Percentiles rank a stretch among this genome's conserved stretches.
These are phyloP conservation scores for Wickerhamiella slavikovae DNA, from an alignment of 805 yeast genomes.

Conservation along the genomic window DNA sequence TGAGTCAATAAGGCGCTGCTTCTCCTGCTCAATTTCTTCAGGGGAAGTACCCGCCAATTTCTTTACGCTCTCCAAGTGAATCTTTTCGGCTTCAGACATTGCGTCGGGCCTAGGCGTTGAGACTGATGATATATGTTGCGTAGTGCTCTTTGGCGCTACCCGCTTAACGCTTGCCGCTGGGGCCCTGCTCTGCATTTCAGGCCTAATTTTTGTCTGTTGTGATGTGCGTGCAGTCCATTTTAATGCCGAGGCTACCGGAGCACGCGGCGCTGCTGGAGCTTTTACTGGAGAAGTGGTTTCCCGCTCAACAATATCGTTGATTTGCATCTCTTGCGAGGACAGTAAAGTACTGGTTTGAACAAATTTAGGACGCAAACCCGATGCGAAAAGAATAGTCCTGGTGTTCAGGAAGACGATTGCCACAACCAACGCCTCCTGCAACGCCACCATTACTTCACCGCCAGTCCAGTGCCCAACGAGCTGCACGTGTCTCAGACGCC, in stretches of 20 bases:
- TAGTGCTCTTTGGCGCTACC: background rate
- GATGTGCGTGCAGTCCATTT: background rate
- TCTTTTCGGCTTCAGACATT: conserved; percentile 45
- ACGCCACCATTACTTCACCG: no score
- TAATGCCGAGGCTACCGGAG: background rate
- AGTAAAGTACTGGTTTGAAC: no score
- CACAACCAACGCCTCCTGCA: no score
- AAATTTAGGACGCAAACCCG: no score
- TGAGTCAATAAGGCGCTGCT: conserved; percentile 41
- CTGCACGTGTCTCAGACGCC: no score
- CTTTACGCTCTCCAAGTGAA: conserved; percentile 56
- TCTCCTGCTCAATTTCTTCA: conserved; percentile 42
- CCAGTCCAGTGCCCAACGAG: no score
- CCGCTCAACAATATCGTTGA: conserved; percentile 12
- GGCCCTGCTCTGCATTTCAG: background rate
- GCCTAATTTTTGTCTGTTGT: background rate
- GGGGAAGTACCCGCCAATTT: conserved; percentile 39
- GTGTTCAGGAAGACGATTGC: no score
- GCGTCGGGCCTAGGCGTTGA: conserved; percentile 1
- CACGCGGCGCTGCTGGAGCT: background rate
- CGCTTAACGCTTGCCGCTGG: background rate
- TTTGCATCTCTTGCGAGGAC: conserved; percentile 1
- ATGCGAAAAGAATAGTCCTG: no score
- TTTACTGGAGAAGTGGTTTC: no score
- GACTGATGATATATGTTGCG: background rate